A percentile compares a stretch with the other conserved stretches of the same genome.
phyloP scores from a whole-genome alignment of 129 eudicot genomes.

The Lonicera japonica region DNA sequence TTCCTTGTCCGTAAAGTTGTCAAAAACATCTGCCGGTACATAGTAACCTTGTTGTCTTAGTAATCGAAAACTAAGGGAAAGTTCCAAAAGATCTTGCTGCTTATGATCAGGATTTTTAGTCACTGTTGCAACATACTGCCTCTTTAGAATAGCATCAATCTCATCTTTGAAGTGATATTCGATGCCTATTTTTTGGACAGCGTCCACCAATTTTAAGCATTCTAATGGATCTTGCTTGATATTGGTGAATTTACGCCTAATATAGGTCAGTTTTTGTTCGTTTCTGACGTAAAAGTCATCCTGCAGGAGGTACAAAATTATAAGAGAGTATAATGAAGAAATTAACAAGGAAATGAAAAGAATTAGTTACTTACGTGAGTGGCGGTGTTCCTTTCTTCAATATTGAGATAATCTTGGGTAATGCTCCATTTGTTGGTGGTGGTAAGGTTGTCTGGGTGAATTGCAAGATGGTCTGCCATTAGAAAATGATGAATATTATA shows the following conservation, averaged over 20 bases:
- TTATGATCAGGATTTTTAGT: background rate
- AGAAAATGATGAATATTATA: background rate
- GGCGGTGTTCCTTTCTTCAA: background rate
- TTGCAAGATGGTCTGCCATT: background rate
- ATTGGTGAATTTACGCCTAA: background rate
- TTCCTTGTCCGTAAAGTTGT: conserved; percentile 19
- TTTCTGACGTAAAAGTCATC: background rate
- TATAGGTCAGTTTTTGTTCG: background rate
- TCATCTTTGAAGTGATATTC: conserved; percentile 20
- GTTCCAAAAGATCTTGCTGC: conserved; percentile 8
- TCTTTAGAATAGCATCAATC: conserved; percentile 9
- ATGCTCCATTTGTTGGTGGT: background rate
- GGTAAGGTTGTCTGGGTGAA: background rate
- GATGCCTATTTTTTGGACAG: conserved; percentile 19
- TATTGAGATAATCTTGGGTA: background rate
- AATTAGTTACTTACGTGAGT: background rate
- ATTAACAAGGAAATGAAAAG: background rate
- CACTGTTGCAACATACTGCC: background rate
- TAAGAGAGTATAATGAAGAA: background rate
- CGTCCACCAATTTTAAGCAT: conserved; percentile 13
- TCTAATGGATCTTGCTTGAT: background rate
- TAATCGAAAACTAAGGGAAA: conserved; percentile 27
- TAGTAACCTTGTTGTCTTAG: conserved; percentile 34
- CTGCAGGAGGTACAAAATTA: background rate
- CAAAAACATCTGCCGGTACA: conserved; percentile 24